These are phyloP conservation scores for Cephaloascus fragrans DNA, from an alignment of 805 yeast genomes.

Conservation along the genomic window DNA sequence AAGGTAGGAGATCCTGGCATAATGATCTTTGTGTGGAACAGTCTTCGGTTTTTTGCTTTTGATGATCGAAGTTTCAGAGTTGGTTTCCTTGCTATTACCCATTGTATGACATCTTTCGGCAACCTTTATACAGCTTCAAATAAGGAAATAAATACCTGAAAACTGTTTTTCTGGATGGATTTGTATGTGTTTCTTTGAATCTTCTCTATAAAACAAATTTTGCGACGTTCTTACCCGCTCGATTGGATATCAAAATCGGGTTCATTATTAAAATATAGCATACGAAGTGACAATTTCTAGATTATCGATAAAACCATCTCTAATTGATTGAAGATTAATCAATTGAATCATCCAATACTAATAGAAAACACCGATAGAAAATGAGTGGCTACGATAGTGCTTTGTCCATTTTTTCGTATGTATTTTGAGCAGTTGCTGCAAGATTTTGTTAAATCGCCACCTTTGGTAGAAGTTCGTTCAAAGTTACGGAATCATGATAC, in stretches of 20 bases:
- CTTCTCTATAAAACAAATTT: no score
- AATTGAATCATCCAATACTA: no score
- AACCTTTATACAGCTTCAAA: no score
- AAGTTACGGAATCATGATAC: no score
- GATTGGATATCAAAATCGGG: slow-evolving; percentile 3
- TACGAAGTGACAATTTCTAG: slow-evolving; percentile 1
- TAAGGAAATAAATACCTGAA: no score
- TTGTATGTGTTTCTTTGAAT: no score
- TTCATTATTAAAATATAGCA: background rate
- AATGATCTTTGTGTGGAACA: slow-evolving; percentile 47
- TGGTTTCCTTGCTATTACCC: background rate
- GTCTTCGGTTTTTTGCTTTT: slow-evolving; percentile 19
- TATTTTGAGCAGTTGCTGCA: slow-evolving; percentile 8
- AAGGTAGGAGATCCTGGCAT: slow-evolving; percentile 47
- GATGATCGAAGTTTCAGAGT: background rate
- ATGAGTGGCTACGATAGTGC: slow-evolving; percentile 99
- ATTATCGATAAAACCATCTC: slow-evolving; percentile 1
- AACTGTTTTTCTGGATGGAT: no score
- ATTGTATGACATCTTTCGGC: slow-evolving; percentile 1
- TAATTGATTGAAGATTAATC: background rate
- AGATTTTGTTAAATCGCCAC: slow-evolving; percentile 1
- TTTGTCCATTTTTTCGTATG: slow-evolving; percentile 89
- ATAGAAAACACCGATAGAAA: slow-evolving; percentile 1
- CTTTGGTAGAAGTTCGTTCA: no score
- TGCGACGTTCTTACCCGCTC: no score